phyloP scores from a whole-genome alignment of 139 green algal species.

The Pycnococcus provasolii region DNA sequence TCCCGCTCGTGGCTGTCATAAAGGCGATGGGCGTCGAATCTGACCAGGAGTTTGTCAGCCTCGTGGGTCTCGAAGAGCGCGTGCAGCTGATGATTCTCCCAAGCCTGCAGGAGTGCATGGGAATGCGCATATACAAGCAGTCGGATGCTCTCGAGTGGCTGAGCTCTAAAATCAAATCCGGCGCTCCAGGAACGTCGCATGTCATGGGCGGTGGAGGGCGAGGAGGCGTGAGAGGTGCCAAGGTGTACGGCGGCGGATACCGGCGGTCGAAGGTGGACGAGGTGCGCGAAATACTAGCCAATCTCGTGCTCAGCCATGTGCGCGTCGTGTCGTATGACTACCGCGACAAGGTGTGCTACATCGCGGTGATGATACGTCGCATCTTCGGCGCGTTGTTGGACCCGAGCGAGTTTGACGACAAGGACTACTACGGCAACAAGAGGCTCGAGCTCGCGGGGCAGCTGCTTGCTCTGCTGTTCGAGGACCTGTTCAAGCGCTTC shows the following conservation, averaged over 20 bases:
- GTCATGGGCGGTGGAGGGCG: background rate
- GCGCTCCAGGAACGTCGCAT: background rate
- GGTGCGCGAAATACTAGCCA: constrained; percentile 81
- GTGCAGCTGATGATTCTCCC: constrained; percentile 39
- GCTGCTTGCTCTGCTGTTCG: constrained; percentile 93
- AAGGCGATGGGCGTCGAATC: constrained; percentile 89
- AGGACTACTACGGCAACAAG: constrained; percentile 99
- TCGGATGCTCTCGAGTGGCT: constrained; percentile 89
- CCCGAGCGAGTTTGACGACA: constrained; percentile 78
- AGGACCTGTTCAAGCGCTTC: constrained; percentile 97
- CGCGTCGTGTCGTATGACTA: constrained; percentile 78
- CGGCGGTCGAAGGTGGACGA: constrained; percentile 59
- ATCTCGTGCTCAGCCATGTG: constrained; percentile 89
- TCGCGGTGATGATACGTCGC: constrained; percentile 81
- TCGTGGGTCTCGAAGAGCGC: constrained; percentile 26
- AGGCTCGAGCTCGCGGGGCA: constrained; percentile 86
- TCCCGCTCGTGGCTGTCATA: constrained; percentile 79
- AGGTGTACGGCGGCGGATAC: background rate
- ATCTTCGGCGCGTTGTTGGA: constrained; percentile 80
- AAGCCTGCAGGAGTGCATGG: constrained; percentile 62
- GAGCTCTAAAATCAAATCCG: constrained; percentile 34
- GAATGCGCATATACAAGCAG: constrained; percentile 68
- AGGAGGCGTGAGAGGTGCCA: background rate
- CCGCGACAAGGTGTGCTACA: constrained; percentile 69
- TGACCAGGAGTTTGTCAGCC: constrained; percentile 66